Conservation (phyloP, 106 monocot species). For the Acorus gramineus region DNA sequence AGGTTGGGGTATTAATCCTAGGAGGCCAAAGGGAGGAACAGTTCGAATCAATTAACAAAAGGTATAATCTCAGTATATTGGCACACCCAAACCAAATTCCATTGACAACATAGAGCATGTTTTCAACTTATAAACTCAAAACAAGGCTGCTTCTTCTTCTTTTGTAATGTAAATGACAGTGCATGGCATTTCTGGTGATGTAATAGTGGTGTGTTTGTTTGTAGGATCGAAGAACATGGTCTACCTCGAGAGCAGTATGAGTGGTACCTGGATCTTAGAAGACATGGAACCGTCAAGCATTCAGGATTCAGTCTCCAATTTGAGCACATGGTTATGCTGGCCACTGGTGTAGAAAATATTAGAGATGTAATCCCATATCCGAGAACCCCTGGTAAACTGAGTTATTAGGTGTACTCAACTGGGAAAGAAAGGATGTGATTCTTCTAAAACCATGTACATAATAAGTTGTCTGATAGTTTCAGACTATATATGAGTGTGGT, state of each 20-base stretch:
- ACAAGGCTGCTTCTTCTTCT: too few species aligned
- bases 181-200: neutral
- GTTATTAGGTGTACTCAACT: neutral
- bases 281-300: conserved; percentile 65
- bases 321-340: conserved; percentile 55
- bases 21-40: conserved; percentile 74
- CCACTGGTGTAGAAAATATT: conserved; percentile 52
- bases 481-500: too few species aligned
- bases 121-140: too few species aligned
- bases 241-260: conserved; percentile 39
- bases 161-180: too few species aligned
- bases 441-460: too few species aligned
- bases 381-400: conserved; percentile 21
- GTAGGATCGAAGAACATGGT: conserved; percentile 46
- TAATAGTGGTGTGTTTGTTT: neutral
- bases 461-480: too few species aligned
- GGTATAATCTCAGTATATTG: conserved; percentile 17
- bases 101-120: too few species aligned
- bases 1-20: conserved; percentile 54
- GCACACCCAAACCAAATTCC: too few species aligned
- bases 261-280: conserved; percentile 75
- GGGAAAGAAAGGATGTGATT: too few species aligned
- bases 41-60: conserved; percentile 37
- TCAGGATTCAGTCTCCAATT: conserved; percentile 59
- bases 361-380: conserved; percentile 64